Conservation (phyloP, 768 basidiomycete species). For the Sistotremastrum niveocremeum region DNA sequence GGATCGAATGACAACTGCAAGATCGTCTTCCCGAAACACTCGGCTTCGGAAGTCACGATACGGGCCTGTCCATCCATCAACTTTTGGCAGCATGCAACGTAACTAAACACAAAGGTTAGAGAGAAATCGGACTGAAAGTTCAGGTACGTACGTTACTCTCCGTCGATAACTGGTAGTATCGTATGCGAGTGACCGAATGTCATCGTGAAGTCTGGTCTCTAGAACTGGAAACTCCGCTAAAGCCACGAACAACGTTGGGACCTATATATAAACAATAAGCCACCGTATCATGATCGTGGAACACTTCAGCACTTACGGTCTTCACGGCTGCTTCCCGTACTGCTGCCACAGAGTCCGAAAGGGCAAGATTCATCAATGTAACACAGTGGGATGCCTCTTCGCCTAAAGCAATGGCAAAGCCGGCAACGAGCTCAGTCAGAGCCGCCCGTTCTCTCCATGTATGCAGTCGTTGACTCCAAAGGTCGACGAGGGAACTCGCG, state of each 20-base stretch:
- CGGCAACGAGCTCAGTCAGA: slow-evolving; percentile 42
- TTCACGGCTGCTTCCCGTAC: slow-evolving; percentile 67
- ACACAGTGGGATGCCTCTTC: slow-evolving; percentile 32
- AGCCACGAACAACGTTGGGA: slow-evolving; percentile 33
- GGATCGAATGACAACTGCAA: slow-evolving; percentile 44
- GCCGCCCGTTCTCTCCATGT: slow-evolving; percentile 75
- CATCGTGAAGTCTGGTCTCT: slow-evolving; percentile 24
- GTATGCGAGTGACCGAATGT: slow-evolving; percentile 31
- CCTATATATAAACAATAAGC: slow-evolving; percentile 20
- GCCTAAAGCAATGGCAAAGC: slow-evolving; percentile 29
- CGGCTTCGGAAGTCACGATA: slow-evolving; percentile 28
- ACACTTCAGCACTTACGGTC: slow-evolving; percentile 34
- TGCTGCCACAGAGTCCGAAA: slow-evolving; percentile 71
- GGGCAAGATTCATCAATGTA: slow-evolving; percentile 42
- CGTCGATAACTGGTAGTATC: slow-evolving; percentile 35
- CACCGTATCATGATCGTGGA: no score
- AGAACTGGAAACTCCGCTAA: slow-evolving; percentile 22
- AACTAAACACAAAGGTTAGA: slow-evolving; percentile 31
- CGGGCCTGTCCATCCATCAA: slow-evolving; percentile 28
- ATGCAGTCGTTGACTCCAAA: slow-evolving; percentile 46
- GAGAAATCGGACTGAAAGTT: slow-evolving; percentile 5
- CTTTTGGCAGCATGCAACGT: slow-evolving; percentile 58
- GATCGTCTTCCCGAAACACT: slow-evolving; percentile 42
- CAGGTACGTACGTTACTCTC: slow-evolving; percentile 52
- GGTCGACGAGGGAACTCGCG: slow-evolving; percentile 26